These are phyloP conservation scores for Epichloe brachyelytri DNA, from an alignment of 2,329 filamentous ascomycete genomes.

Conservation along the genomic window DNA sequence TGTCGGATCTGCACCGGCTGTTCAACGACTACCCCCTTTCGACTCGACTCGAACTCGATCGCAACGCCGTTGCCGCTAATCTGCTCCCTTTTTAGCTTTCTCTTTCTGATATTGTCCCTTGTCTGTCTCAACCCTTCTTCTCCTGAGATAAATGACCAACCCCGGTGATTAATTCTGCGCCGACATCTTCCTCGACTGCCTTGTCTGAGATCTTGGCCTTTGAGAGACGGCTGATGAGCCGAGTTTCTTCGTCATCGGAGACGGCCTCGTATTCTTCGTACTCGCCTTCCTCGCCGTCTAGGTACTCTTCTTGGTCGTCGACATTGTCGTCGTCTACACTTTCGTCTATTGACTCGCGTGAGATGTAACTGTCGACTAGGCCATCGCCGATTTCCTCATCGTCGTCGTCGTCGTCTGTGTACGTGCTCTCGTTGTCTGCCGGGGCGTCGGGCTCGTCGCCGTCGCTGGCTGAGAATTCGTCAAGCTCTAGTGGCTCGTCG, in stretches of 20 bases:
- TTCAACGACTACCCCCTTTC: constrained; percentile 8
- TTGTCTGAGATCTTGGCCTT: constrained; percentile 6
- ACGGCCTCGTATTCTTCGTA: constrained; percentile 25
- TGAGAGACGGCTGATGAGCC: constrained; percentile 7
- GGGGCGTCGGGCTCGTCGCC: constrained; percentile 40
- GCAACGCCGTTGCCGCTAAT: constrained; percentile 5
- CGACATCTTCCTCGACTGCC: constrained; percentile 29
- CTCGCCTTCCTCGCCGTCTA: constrained; percentile 23
- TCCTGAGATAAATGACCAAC: constrained; percentile 34
- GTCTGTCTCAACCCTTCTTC: constrained; percentile 19
- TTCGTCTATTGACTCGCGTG: constrained; percentile 34
- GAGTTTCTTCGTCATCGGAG: constrained; percentile 10
- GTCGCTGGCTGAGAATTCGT: constrained; percentile 81
- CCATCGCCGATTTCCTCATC: constrained; percentile 27
- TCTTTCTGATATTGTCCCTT: constrained; percentile 17
- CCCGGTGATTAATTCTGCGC: constrained; percentile 47
- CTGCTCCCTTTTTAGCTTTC: constrained; percentile 17
- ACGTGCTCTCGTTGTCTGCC: constrained; percentile 29
- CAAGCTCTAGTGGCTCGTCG: constrained; percentile 67
- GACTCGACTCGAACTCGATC: neutral
- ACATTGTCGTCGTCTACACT: constrained; percentile 25
- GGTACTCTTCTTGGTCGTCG: constrained; percentile 27
- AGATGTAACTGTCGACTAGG: constrained; percentile 44
- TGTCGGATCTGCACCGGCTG: constrained; percentile 17
- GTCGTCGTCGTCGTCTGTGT: constrained; percentile 33